Evolutionary conservation across 2,329 filamentous ascomycete genomes (phyloP), one percentile per base, ranked within the genome.

Genomic region (Blastomyces silverae): DNA sequence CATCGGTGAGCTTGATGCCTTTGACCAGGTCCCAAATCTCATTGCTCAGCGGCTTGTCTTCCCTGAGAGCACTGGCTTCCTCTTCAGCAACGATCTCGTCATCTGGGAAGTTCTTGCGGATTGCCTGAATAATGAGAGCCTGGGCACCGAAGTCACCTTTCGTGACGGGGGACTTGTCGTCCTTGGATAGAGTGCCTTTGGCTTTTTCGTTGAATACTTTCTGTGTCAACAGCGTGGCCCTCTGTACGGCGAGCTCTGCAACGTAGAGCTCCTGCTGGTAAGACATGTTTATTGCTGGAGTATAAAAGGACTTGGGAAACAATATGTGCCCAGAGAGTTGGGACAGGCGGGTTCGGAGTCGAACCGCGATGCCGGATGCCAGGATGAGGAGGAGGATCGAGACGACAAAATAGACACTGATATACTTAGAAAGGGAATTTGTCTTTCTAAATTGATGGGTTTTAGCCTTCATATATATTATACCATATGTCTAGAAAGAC

Each of bases 61-160:
- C 82, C 64, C 90, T 86, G 66, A 99, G 84, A 70, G 88, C 84
- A 66, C 86, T 87, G 8, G 93, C 90, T 79, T 99, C 94, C 79
- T 99, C 94, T 79, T 99, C 94, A 70, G 90, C 94, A 53, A 99
- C 91, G 68, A 99, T 90, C 76, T 91, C 89, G 74, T 99, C 94
- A 46, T 86, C 75, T 22, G 94, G 94, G 81, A 99, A 99, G 78
- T 89, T 91, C 78, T 90, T 86, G 78, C 88, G 88, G 70, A 99
- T 88, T 37, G 93, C 93, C 65, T 88, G 84, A 74, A 97, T 96
- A 78, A 99, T 96, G 69, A 99, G 86, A 42, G 94, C 92, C 81
- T 99, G 94, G 48, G 94, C 95, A 73, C 94, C 94, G 77, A 96
- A 97, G 80, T 99, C 94, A 76, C 93, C 94, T 72, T 97, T 94